Evolutionary conservation across 805 yeast species (phyloP), one percentile per base, ranked within the genome.

Genomic region (Debaryomyces castellii): DNA sequence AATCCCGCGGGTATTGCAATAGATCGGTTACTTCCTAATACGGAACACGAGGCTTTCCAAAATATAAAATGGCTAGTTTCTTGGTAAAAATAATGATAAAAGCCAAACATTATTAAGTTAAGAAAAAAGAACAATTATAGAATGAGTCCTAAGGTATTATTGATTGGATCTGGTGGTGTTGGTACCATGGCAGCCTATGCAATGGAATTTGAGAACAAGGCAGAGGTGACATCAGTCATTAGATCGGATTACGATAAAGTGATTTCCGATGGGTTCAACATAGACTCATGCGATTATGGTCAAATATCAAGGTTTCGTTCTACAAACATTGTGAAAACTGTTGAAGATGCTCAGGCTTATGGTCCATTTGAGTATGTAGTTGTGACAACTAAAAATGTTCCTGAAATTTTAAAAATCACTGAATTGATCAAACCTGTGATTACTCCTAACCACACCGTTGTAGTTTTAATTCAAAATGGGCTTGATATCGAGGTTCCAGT

Each of bases 81-180:
- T 10, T 25, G 12, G 3, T 10, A 5, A 25, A 25, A 25, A 25
- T 25, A 25, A 6, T 25, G 7, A 12, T 9, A 9, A 25, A 10
- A 25, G 28, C 7, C 11, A 25, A 10, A 10, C 4, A 25, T 9
- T 25, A 5, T 10, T 25, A 25, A 10, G 6, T 25, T 25, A 5
- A 10, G 7, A 25, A 12, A 25, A 25, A 10, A 25, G 28, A 5
- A 23, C 5, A 6, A 23, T 25, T 9, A n/a, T n/a, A 34, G 23
- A 11, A 34, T 34, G 37, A 18, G 14, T 10, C 48, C 51, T 14
- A 58, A 50, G 33, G 78, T 82, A 22, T 65, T 86, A 10, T 65
- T 86, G 10, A 74, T 86, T 30, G 94, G 94, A n/a, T 78, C 87
- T 40, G 95, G 94, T 17, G 94, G 91, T 35, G 92, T 87, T 16